A percentile compares a stretch with the other conserved stretches of the same genome.
These are phyloP conservation scores for Entomortierella chlamydospora DNA, from an alignment of 192 early-diverging fungal species.

Conservation along the genomic window DNA sequence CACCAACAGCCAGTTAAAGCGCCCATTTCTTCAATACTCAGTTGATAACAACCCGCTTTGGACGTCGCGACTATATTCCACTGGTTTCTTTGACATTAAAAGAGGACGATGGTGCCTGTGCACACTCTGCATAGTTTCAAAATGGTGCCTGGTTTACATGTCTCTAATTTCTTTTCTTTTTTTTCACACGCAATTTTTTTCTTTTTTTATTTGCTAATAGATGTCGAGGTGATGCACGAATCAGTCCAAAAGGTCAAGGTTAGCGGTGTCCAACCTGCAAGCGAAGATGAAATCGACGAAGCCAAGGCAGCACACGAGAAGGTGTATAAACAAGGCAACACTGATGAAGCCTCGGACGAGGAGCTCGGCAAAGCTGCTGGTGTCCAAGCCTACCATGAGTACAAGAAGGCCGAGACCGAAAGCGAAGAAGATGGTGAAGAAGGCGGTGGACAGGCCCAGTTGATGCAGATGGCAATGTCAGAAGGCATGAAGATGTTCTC, in stretches of 20 bases:
- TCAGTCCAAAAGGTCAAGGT: constrained; percentile 5
- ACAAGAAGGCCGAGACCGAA: constrained; percentile 1
- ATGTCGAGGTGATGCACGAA: constrained; percentile 4
- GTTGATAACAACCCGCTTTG: no score
- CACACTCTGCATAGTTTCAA: no score
- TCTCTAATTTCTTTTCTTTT: constrained; percentile 3
- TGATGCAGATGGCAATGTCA: constrained; percentile 46
- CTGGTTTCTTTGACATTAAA: no score
- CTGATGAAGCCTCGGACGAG: constrained; percentile 23
- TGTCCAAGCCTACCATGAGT: constrained; percentile 30
- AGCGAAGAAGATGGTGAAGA: background rate
- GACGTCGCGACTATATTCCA: no score
- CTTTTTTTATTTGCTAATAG: constrained; percentile 3
- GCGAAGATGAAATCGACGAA: constrained; percentile 22
- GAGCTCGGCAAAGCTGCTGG: constrained; percentile 51
- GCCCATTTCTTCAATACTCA: no score
- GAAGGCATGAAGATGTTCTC: constrained; percentile 51
- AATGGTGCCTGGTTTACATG: no score
- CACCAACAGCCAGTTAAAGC: background rate
- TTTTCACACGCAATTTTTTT: constrained; percentile 8
- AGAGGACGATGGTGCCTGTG: no score
- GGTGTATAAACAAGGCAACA: constrained; percentile 35
- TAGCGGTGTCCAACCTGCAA: constrained; percentile 12
- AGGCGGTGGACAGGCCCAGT: constrained; percentile 26
- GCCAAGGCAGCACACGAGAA: constrained; percentile 34